Base-by-base conservation (phyloP, 2,329 filamentous ascomycete species). In the Exutisphaerella laricina region DNA sequence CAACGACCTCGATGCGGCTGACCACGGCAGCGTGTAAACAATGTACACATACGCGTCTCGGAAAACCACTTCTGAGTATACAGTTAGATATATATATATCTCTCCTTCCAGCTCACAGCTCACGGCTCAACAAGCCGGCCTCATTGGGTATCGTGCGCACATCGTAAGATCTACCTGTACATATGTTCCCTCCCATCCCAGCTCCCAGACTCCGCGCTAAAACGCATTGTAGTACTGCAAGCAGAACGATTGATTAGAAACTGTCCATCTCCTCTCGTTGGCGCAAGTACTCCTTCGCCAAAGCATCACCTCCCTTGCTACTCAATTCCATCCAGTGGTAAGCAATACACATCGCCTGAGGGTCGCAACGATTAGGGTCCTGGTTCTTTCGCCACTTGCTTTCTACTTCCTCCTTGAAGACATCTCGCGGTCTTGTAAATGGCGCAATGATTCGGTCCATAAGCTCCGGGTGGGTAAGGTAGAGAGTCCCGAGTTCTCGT, bases 321-420 rank as follows among this genome's bases (percentile, higher is more conserved):
- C 86, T 88, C 53, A 86, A 74, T 68, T 90, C 87, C 88, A 97
- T 96, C 89, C 90, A 97, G 70, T 97, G 90, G 66, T 94, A 82
- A 7, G 90, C 90, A 44, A 95, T 79, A 58, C 89, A 96, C 85
- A 97, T 92, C 30, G 88, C 80, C 41, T 84, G 84, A 2, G 87
- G 86, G 62, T 96, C 88, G 46, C 82, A 88, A 53, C 87, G 74
- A 41, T 71, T 66, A 12, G 75, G 72, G 56, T 84, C 78, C 40
- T 76, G 71, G 29, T 76, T 76, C 50, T 72, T 72, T 49, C 72
- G 69, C 60, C 77, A 70, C 43, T 66, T 63, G 45, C 84, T 85
- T 75, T 94, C 87, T 55, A 92, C 80, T 43, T 88, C 79, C 55
- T 85, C 84, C 66, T 90, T 92, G 70, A 97, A 97, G 0, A 94